Percentiles rank a stretch among this genome's conserved stretches.
These are phyloP conservation scores for Solanum rostratum DNA, from an alignment of 257 asterid genomes.

Conservation along the genomic window DNA sequence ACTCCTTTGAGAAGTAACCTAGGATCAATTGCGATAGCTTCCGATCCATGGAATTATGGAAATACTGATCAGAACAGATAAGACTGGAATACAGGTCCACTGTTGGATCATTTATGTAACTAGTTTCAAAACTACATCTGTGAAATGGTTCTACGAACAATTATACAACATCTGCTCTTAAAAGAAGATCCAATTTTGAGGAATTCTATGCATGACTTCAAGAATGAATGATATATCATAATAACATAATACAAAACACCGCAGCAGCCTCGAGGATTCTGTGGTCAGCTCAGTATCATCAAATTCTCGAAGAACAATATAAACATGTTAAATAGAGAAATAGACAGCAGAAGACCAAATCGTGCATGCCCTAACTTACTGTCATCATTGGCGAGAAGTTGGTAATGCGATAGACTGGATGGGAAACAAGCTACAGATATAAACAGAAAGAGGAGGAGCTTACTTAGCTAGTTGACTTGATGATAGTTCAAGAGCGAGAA, in stretches of 20 bases:
- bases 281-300: neutral
- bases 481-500: slow-evolving; percentile 78
- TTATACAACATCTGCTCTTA: neutral
- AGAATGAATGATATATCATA: neutral
- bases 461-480: slow-evolving; percentile 85
- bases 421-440: neutral
- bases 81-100: neutral
- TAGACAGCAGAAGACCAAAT: neutral
- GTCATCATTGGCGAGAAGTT: neutral
- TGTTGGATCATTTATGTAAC: neutral
- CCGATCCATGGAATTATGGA: neutral
- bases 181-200: neutral
- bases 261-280: neutral
- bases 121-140: neutral
- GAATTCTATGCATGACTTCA: neutral
- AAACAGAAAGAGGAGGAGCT: slow-evolving; percentile 19
- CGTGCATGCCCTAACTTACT: neutral
- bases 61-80: neutral
- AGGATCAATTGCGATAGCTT: neutral
- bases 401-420: neutral
- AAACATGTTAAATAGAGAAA: neutral
- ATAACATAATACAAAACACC: neutral
- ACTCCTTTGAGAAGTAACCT: neutral
- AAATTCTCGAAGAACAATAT: neutral
- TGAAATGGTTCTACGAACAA: neutral